phyloP scores from a whole-genome alignment of 1,284 basidiomycete species.

The Leccinum angustisporum region DNA sequence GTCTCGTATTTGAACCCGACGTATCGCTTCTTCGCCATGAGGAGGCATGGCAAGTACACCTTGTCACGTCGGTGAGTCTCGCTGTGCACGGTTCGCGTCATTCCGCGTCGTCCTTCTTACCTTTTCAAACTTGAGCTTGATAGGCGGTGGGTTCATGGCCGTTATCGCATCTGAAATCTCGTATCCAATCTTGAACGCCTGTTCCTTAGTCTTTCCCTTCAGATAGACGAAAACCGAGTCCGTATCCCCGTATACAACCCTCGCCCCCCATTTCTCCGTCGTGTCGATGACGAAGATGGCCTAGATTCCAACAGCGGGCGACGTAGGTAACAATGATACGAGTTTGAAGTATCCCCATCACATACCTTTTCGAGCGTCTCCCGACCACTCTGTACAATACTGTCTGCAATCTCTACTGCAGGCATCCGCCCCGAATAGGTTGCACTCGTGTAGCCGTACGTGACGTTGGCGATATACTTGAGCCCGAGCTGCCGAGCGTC shows the following conservation, averaged over 20 bases:
- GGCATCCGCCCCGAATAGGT: constrained; percentile 97
- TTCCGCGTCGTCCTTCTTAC: constrained; percentile 36
- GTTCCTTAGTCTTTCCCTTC: constrained; percentile 85
- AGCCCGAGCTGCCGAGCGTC: constrained; percentile 88
- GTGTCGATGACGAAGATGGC: constrained; percentile 83
- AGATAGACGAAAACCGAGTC: constrained; percentile 93
- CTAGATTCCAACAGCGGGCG: constrained; percentile 37
- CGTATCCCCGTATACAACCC: constrained; percentile 98
- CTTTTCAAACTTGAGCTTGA: constrained; percentile 98
- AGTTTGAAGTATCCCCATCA: not conserved
- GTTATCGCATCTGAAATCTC: constrained; percentile 92
- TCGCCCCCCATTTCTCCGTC: constrained; percentile 83
- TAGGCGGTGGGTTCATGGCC: constrained; percentile 81
- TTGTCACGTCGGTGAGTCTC: constrained; percentile 29
- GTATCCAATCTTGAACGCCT: constrained; percentile 90
- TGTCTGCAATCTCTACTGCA: constrained; percentile 96
- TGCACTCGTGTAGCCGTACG: constrained; percentile 94
- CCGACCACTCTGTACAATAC: constrained; percentile 94
- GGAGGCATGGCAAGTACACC: constrained; percentile 92
- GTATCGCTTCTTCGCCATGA: constrained; percentile 96
- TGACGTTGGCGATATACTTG: constrained; percentile 88
- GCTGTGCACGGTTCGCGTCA: not conserved
- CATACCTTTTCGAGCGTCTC: constrained; percentile 91
- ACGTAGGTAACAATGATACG: not conserved
- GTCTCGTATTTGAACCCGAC: constrained; percentile 95